Percentiles rank a stretch among this genome's conserved stretches.
Conservation (phyloP, 2,329 filamentous ascomycete genomes). For the Sclerotinia subarctica region DNA sequence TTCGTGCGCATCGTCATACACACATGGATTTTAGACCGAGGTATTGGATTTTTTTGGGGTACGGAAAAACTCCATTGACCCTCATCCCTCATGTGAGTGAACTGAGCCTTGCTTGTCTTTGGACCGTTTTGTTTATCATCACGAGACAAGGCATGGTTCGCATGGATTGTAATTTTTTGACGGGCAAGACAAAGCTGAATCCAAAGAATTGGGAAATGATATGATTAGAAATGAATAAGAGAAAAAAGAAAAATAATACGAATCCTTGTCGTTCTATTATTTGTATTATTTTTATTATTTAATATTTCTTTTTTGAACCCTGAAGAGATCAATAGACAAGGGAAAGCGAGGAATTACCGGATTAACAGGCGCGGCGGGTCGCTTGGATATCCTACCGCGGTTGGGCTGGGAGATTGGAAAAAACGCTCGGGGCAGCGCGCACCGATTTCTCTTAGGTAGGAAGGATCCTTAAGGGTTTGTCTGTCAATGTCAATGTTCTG, state of each 20-base stretch:
- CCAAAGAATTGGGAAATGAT: too few species aligned
- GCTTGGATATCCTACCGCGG: conserved; percentile 3
- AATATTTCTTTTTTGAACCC: not conserved
- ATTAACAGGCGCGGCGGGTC: not conserved
- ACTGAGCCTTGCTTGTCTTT: not conserved
- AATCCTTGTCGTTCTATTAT: too few species aligned
- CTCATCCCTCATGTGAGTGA: not conserved
- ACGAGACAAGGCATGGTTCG: too few species aligned
- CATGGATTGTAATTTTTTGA: too few species aligned
- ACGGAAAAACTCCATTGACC: not conserved
- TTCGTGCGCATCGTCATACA: not conserved
- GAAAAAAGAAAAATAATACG: too few species aligned
- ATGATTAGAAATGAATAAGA: too few species aligned
- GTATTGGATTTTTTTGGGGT: not conserved
- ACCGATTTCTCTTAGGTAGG: not conserved
- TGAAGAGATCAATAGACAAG: not conserved
- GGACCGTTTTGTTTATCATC: too few species aligned
- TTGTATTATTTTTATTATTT: too few species aligned
- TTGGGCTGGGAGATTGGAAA: not conserved
- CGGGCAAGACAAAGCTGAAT: too few species aligned
- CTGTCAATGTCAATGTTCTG: too few species aligned
- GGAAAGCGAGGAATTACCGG: not conserved
- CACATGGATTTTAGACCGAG: not conserved
- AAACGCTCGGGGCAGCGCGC: not conserved
- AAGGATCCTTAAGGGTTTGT: too few species aligned